phyloP scores from a whole-genome alignment of 805 yeast species.

The Millerozyma miso region DNA sequence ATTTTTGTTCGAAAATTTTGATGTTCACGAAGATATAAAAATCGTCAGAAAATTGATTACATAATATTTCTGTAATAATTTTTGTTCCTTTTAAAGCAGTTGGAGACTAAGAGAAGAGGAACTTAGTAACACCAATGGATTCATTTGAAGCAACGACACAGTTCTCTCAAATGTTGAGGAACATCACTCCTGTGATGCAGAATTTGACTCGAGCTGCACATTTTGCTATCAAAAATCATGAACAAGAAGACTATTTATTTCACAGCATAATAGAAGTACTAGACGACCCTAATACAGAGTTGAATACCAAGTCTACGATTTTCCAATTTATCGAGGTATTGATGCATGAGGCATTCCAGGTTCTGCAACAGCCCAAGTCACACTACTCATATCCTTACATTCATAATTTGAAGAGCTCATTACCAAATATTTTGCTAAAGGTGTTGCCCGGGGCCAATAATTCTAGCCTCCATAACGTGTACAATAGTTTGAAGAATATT shows the following conservation, averaged over 20 bases:
- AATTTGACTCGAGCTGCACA: slow-evolving; percentile 48
- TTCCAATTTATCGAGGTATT: slow-evolving; percentile 69
- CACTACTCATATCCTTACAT: slow-evolving; percentile 36
- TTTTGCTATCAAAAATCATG: slow-evolving; percentile 54
- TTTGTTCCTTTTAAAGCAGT: neutral
- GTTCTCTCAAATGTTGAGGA: slow-evolving; percentile 61
- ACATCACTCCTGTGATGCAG: slow-evolving; percentile 59
- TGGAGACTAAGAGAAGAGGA: no score
- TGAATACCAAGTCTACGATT: slow-evolving; percentile 62
- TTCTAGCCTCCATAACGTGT: slow-evolving; percentile 34
- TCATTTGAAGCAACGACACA: slow-evolving; percentile 82
- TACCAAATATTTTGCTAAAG: slow-evolving; percentile 30
- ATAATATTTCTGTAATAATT: slow-evolving; percentile 1
- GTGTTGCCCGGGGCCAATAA: slow-evolving; percentile 35
- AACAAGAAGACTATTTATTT: slow-evolving; percentile 63
- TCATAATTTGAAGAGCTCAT: slow-evolving; percentile 24
- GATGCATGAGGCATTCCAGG: slow-evolving; percentile 33
- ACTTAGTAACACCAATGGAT: slow-evolving; percentile 52
- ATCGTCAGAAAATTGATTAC: neutral
- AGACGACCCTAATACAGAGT: slow-evolving; percentile 41
- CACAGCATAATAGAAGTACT: slow-evolving; percentile 62
- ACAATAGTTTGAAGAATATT: slow-evolving; percentile 31
- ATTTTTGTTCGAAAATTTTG: slow-evolving; percentile 5
- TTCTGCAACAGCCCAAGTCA: slow-evolving; percentile 32
- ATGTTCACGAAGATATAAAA: neutral